A percentile compares a stretch with the other conserved stretches of the same genome.
These are phyloP conservation scores for Erucastrum elatum DNA, from an alignment of 345 rosid genomes.

Conservation along the genomic window DNA sequence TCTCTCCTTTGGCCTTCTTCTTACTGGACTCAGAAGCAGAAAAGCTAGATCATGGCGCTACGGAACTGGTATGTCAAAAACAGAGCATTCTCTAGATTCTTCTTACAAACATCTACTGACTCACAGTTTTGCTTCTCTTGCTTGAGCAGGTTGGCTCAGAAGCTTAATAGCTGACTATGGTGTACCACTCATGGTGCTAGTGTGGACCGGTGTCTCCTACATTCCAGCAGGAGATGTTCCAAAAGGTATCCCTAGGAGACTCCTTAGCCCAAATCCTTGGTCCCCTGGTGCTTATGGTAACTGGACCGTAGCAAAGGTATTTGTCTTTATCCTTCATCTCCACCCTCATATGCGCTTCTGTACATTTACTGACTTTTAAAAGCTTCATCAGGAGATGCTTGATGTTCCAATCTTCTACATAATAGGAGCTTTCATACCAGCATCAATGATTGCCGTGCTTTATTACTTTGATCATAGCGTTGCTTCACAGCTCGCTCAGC, in stretches of 20 bases:
- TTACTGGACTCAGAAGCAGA: conserved; percentile 77
- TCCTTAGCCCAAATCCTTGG: conserved; percentile 96
- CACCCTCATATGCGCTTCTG: no score
- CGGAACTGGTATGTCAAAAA: conserved; percentile 68
- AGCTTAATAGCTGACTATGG: conserved; percentile 92
- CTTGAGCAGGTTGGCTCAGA: conserved; percentile 69
- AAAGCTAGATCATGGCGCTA: conserved; percentile 96
- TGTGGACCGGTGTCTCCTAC: conserved; percentile 90
- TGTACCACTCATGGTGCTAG: conserved; percentile 92
- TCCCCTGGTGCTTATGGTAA: conserved; percentile 86
- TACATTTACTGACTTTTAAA: no score
- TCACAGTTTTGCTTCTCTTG: conserved; percentile 24
- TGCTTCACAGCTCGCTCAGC: conserved; percentile 97
- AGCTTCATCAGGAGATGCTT: conserved; percentile 55
- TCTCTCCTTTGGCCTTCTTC: conserved; percentile 84
- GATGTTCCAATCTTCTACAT: conserved; percentile 77
- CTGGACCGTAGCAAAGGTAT: conserved; percentile 65
- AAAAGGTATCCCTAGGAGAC: conserved; percentile 86
- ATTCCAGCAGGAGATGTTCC: conserved; percentile 75
- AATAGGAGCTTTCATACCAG: conserved; percentile 92
- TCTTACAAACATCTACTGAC: conserved; percentile 20
- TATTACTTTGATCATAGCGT: conserved; percentile 97
- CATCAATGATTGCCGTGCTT: conserved; percentile 95
- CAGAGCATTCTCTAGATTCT: conserved; percentile 20
- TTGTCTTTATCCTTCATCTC: no score